Percentiles rank a stretch among this genome's conserved stretches.
These are phyloP conservation scores for Backusella parvicylindrica DNA, from an alignment of 192 early-diverging fungal species.

Conservation along the genomic window DNA sequence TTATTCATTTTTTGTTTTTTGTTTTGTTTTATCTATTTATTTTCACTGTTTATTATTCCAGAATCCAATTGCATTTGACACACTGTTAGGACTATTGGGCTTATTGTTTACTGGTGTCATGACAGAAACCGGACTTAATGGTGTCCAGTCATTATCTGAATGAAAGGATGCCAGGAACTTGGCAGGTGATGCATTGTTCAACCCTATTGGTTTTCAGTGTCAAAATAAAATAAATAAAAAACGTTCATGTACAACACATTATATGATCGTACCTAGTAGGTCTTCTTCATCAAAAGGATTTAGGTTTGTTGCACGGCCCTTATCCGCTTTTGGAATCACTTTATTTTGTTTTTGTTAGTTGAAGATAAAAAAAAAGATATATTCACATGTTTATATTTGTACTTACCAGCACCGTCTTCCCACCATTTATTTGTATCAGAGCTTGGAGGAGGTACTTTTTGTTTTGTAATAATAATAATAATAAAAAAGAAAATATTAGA, in stretches of 20 bases:
- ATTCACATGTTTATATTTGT: background rate
- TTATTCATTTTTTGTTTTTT: background rate
- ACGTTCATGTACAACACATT: background rate
- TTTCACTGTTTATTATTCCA: slow-evolving; percentile 17
- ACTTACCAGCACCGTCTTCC: slow-evolving; percentile 36
- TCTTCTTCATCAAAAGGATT: slow-evolving; percentile 14
- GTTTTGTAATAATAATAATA: background rate
- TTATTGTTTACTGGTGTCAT: background rate
- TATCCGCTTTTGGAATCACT: slow-evolving; percentile 19
- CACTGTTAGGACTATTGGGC: background rate
- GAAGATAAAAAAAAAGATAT: background rate
- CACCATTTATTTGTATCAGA: slow-evolving; percentile 53
- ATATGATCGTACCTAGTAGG: background rate
- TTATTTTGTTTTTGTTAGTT: background rate
- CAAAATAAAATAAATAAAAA: background rate
- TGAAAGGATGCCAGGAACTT: background rate
- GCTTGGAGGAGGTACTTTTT: slow-evolving; percentile 47
- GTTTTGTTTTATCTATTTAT: background rate
- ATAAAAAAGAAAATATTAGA: background rate
- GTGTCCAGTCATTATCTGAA: slow-evolving; percentile 17
- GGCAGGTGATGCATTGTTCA: background rate
- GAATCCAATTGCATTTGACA: slow-evolving; percentile 14
- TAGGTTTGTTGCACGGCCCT: background rate
- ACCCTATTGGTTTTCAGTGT: background rate
- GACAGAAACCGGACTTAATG: slow-evolving; percentile 10